A percentile compares a stretch with the other conserved stretches of the same genome.
Evolutionary conservation across 192 early-diverging fungal species (phyloP).

Genomic region (Lobulomyces angularis): DNA sequence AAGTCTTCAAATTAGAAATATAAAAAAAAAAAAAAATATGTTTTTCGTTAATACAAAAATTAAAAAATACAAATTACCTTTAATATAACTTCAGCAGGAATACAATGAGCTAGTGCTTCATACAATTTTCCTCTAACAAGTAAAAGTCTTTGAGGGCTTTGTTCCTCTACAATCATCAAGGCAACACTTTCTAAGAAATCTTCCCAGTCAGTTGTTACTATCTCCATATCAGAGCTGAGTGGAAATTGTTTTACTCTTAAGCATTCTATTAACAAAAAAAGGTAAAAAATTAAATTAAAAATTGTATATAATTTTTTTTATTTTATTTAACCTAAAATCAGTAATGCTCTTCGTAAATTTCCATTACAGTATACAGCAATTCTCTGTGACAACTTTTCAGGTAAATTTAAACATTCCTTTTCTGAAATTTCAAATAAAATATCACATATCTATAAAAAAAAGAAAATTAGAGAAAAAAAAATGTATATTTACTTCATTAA

Average conservation of each 20-base stretch:
- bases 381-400: slow-evolving; percentile 41
- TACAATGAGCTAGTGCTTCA: slow-evolving; percentile 81
- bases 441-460: slow-evolving; percentile 27
- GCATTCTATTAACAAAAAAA: slow-evolving; percentile 10
- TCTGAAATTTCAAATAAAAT: slow-evolving; percentile 66
- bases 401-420: slow-evolving; percentile 62
- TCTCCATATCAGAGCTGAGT: slow-evolving; percentile 22
- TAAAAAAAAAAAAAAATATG: too few species aligned
- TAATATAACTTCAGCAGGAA: slow-evolving; percentile 67
- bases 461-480: slow-evolving; percentile 4
- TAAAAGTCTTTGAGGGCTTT: slow-evolving; percentile 61
- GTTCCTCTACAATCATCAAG: slow-evolving; percentile 52
- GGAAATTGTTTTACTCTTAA: not conserved
- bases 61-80: slow-evolving; percentile 43
- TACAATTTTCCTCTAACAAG: slow-evolving; percentile 66
- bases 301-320: too few species aligned
- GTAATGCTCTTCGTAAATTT: slow-evolving; percentile 77
- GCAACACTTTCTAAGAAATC: slow-evolving; percentile 59
- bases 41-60: too few species aligned
- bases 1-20: too few species aligned
- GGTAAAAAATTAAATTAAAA: too few species aligned
- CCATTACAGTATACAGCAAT: slow-evolving; percentile 62
- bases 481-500: slow-evolving; percentile 47
- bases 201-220: slow-evolving; percentile 81
- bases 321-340: too few species aligned